Base-by-base conservation (phyloP, 805 yeast genomes). In the Teunomyces lycoperdinae region DNA sequence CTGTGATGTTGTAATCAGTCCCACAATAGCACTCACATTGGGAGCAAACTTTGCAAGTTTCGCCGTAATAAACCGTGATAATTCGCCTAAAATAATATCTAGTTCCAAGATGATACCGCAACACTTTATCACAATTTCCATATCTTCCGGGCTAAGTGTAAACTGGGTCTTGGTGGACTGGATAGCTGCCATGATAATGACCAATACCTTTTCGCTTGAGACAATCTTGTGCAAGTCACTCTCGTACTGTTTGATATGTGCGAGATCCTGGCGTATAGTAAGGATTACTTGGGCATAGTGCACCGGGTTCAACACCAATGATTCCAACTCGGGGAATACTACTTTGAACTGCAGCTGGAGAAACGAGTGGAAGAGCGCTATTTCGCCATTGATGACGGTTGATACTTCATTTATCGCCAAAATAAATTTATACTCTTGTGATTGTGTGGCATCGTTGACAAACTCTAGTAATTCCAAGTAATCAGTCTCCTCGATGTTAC, bases 1-100 rank as follows among this genome's bases (percentile, higher is more conserved):
- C 56, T 86, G 88, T 0, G 96, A 85, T 0, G 96, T 80, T 0
- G 87, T 78, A 5, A 77, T 69, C 0, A 95, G 71, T 0, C 96
- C 95, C 2, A 92, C 73, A 6, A 94, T 68, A 0, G 80, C 80
- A 2, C 88, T 74, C 1, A 88, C 66, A 62, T 94, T 92, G 1
- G 98, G 99, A 0, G 96, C 95, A 54, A 83, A 76, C 1, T 64
- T 60, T 2, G 77, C 67, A 17, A 87, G 73, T 55, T 81, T 78
- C 1, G 74, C 61, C 0, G 91, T 70, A 11, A 89, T 80, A 56
- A 77, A 85, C 1, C 60, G 48, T 1, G 81, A 73, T 7, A 89
- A 73, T 32, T 65, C 63, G 1, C 50, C 50, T 47, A 78, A 70
- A 0, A 79, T 66, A 0, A 61, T 64, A 38, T 75, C 70, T 9